Evolutionary conservation across 352 stramenopile species (phyloP).

Genomic region (Pythium sp.): DNA sequence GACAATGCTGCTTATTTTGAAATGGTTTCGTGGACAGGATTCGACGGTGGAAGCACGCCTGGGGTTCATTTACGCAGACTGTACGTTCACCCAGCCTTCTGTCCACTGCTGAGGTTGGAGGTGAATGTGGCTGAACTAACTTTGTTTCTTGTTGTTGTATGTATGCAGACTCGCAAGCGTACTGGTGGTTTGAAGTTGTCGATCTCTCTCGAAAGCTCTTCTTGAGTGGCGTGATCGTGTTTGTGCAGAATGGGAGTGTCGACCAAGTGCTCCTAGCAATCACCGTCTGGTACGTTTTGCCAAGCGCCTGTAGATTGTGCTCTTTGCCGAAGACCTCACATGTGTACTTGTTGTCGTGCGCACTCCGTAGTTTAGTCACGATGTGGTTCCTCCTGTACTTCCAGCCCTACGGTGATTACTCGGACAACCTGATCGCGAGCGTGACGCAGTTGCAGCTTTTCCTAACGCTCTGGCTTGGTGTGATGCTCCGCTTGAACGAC

Average conservation of each 20-base stretch:
- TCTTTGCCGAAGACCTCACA: not conserved
- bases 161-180: constrained; percentile 48
- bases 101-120: not conserved
- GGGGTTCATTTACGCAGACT: constrained; percentile 80
- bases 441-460: constrained; percentile 78
- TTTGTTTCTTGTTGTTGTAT: constrained; percentile 1
- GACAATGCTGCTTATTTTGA: not conserved
- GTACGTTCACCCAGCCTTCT: constrained; percentile 23
- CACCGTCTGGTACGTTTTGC: constrained; percentile 44
- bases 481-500: constrained; percentile 71
- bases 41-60: constrained; percentile 62
- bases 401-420: constrained; percentile 69
- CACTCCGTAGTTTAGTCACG: constrained; percentile 37
- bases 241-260: constrained; percentile 67
- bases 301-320: no score
- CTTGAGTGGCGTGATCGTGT: constrained; percentile 68
- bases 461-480: constrained; percentile 76
- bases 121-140: not conserved
- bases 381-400: constrained; percentile 83
- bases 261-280: constrained; percentile 67
- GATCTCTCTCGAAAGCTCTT: constrained; percentile 79
- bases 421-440: constrained; percentile 69
- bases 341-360: not conserved
- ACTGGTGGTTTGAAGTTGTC: constrained; percentile 84
- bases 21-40: constrained; percentile 30